Evolutionary conservation across 495 filamentous ascomycete species (phyloP).

Genomic region (Xeromyces bisporus): DNA sequence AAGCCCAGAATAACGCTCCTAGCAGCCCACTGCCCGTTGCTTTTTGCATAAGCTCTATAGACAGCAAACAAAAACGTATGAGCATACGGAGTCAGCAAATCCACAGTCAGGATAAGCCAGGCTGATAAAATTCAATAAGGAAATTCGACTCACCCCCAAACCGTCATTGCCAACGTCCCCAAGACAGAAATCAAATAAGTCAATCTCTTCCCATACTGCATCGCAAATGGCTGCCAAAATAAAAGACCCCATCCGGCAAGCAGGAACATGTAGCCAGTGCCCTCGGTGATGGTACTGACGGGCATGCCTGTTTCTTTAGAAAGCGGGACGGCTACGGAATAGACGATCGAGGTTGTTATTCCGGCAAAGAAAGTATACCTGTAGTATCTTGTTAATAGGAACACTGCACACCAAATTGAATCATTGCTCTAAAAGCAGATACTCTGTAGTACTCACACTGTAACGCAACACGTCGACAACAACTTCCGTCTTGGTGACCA

Average conservation of each 20-base stretch:
- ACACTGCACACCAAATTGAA: no score
- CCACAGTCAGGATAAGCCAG: neutral
- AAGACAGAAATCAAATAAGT: constrained; percentile 41
- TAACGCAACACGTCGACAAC: constrained; percentile 33
- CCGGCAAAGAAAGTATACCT: constrained; percentile 45
- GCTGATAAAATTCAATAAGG: neutral
- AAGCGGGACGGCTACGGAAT: constrained; percentile 42
- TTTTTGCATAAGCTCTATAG: constrained; percentile 23
- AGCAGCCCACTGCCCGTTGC: constrained; percentile 47
- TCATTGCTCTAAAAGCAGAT: neutral
- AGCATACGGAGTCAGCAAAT: no score
- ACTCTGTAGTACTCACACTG: constrained; percentile 19
- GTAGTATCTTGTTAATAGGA: neutral
- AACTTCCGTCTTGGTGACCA: constrained; percentile 40
- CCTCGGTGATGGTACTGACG: constrained; percentile 35
- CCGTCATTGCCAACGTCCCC: constrained; percentile 13
- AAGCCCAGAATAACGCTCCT: constrained; percentile 44
- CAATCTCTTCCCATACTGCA: constrained; percentile 50
- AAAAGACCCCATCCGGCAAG: constrained; percentile 46
- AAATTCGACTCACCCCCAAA: neutral
- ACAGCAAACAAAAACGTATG: no score
- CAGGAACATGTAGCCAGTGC: constrained; percentile 49
- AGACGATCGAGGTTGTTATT: constrained; percentile 42
- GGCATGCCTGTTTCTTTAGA: constrained; percentile 37
- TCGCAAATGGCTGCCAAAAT: constrained; percentile 52